Base-by-base conservation (phyloP, 768 basidiomycete species). In the Hebeloma cylindrosporum region DNA sequence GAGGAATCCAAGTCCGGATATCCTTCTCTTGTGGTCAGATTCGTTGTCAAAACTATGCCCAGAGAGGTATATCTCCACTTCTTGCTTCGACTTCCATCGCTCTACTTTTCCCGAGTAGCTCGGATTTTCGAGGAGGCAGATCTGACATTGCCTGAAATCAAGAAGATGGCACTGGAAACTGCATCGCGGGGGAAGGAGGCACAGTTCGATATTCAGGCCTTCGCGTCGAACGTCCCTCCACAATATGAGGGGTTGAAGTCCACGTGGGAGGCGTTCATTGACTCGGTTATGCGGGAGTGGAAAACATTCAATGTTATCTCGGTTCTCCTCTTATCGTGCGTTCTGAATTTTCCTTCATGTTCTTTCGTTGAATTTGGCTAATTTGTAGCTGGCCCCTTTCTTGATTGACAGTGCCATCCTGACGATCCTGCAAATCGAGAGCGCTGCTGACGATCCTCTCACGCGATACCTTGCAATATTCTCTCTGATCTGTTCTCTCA, bases 21-120 rank as follows among this genome's bases (percentile, higher is more conserved):
- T n/a, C n/a, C n/a, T n/a, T n/a, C n/a, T n/a, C n/a, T n/a, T n/a
- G 44, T 45, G 5, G 18, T 55, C 11, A 38, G 41, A 6, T 61
- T 62, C 27, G 21, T 61, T n/a, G 28, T 57, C n/a, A 43, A 48
- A 40, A 57, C 55, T 5, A 37, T 68, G 31, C 55, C 61, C 0
- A 50, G 58, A 5, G 51, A 65, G 40, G 28, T 63, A 1, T 70
- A 68, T 41, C 53, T 67, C 1, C 52, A 60, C 37, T 17, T 64
- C 14, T 70, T 85, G 2, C 65, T 85, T 11, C 71, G 75, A 11
- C 68, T 85, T 7, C 83, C 84, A 1, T 71, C 75, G 7, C 59
- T 85, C 11, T 86, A 86, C 56, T 83, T 83, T 59, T 75, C 79
- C 3, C 74, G 84, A 1, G 83, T 86, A 8, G 72, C 78, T 2